A percentile compares a stretch with the other conserved stretches of the same genome.
Evolutionary conservation across 257 asterid genomes (phyloP).

Genomic region (Petunia secreta): DNA sequence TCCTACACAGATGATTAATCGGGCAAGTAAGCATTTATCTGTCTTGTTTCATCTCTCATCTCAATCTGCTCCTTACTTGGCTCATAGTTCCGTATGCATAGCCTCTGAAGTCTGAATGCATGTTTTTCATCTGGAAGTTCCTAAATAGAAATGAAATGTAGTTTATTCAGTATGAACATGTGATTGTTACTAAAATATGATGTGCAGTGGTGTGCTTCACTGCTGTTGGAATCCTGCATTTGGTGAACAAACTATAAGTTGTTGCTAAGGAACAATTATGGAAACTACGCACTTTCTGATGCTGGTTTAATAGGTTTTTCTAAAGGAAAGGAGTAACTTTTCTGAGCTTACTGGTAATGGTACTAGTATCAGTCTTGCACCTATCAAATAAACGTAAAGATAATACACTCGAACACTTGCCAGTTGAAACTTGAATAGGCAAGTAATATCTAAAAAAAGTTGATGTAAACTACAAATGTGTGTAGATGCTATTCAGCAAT

Average conservation of each 20-base stretch:
- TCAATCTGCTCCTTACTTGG: not conserved
- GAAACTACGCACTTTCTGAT: not conserved
- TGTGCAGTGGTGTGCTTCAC: not conserved
- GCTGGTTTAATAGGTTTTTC: not conserved
- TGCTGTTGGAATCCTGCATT: not conserved
- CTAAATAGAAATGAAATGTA: conserved; percentile 17
- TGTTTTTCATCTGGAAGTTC: not conserved
- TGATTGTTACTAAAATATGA: conserved; percentile 11
- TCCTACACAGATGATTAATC: conserved; percentile 85
- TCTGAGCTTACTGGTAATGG: not conserved
- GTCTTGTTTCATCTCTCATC: not conserved
- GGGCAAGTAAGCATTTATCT: conserved; percentile 60
- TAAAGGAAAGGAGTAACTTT: not conserved
- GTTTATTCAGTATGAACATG: not conserved
- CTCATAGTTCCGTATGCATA: not conserved
- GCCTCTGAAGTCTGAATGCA: not conserved
- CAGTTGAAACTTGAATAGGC: not conserved
- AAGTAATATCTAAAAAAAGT: too few species aligned
- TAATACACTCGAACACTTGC: too few species aligned
- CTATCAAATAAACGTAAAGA: too few species aligned
- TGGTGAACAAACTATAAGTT: not conserved
- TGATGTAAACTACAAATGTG: too few species aligned
- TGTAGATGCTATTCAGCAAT: too few species aligned
- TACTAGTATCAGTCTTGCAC: too few species aligned
- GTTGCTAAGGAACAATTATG: not conserved